Evolutionary conservation across 371 early-diverging fungal species (phyloP), one percentile per base, ranked within the genome.

Genomic region (Rhizopus delemar): DNA sequence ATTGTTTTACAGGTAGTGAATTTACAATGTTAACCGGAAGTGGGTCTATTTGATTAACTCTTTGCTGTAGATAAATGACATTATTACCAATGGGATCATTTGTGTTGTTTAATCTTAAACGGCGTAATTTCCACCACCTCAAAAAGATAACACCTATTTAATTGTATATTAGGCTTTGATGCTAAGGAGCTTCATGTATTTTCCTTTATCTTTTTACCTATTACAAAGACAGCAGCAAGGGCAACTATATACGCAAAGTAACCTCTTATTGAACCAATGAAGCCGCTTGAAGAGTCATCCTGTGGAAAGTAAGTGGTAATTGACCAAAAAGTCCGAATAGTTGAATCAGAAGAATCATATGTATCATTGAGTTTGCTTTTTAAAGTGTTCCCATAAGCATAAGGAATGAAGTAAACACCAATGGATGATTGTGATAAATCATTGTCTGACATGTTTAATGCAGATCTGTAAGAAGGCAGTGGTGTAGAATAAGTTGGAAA

Each of bases 181-280:
- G 31, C 3, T 8, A 41, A 12, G 33, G 31, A 35, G 43, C n/a
- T 43, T 13, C 5, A 43, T 43, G 2, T 13, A 1, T 43, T 5
- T 5, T 13, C 43, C 1, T 39, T 12, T 39, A 39, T 39, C 39
- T 9, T 12, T 15, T 43, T 76, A 74, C 80, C 73, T 28, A 79
- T 65, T 22, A 76, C 22, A 38, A 79, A 76, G 2, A 70, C 34
- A 13, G 68, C 74, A 15, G 65, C 73, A 6, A 74, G 45, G 0
- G 73, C 74, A 59, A 79, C 71, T 8, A 76, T 68, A 31, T 79
- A 79, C 0, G 73, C 55, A 15, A 79, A 46, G 31, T 79, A 79
- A 3, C 73, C 71, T 56, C 65, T 66, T 33, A 62, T 57, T 6
- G 63, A 34, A 0, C 66, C 33, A n/a, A 72, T 45, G 8, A 68